Evolutionary conservation across 768 basidiomycete genomes (phyloP), one percentile per base, ranked within the genome.

Genomic region (Lactifluus echinatus): DNA sequence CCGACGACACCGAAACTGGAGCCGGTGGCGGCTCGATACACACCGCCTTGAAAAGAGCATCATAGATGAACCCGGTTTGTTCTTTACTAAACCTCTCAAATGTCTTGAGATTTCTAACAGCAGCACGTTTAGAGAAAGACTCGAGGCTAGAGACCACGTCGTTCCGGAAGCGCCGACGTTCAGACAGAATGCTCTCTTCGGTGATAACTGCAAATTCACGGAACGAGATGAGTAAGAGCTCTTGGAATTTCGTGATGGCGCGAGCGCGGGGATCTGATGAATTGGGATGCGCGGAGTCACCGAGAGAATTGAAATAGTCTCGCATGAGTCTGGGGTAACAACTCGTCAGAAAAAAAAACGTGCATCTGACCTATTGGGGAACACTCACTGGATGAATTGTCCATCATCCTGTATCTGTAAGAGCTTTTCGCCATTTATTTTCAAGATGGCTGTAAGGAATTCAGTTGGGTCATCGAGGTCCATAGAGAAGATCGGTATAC

Each of bases 221-320:
- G 81, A 99, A 99, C 2, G 96, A 95, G 54, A 99, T 86, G 7
- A 98, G 84, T 40, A 97, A 83, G 0, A 93, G 82, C 72, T 99
- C 94, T 70, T 98, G 96, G 79, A 99, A 99, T 54, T 89, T 86
- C 8, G 93, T 97, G 65, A 97, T 95, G 21, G 93, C 91, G 12
- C 94, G 87, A 3, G 89, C 81, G 14, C 93, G 85, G 8, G 93
- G 87, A 64, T 98, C 95, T 7, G 78, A 69, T 14, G 95, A 90
- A 59, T 86, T 73, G 0, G 96, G 95, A 67, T 98, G 91, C 0
- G 95, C 96, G 2, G 95, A 93, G 15, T 93, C 87, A 36, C 91
- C 95, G 14, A 99, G 82, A 26, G 89, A 89, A 15, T 88, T 80
- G 62, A 99, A 99, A 74, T 97, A 99, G 55, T 87, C 84, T 50